Base-by-base conservation (phyloP, 2,329 filamentous ascomycete genomes). In the Botrytis fragariae region DNA sequence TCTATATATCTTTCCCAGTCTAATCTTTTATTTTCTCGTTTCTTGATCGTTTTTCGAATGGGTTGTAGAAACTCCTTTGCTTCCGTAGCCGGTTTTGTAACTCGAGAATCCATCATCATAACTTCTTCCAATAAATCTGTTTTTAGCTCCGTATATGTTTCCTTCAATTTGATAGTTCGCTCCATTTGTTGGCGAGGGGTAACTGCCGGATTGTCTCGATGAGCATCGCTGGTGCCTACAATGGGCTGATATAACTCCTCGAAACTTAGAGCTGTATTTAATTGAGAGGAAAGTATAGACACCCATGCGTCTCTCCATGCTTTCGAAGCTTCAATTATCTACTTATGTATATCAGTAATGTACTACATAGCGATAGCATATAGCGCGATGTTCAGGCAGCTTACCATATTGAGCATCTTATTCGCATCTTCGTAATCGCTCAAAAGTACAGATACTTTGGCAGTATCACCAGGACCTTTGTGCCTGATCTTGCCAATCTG, bases 391-490 rank as follows among this genome's bases (percentile, higher is more conserved):
- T 51, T n/a, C 69, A 62, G 69, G 72, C 61, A 73, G 79, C 84
- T 73, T 84, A 94, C 93, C 86, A 90, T 90, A 76, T 88, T 87
- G 76, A 96, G 86, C 80, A 95, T 87, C 77, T 88, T 88, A 81
- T 96, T 92, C 39, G 91, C 92, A 82, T 95, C 91, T 77, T 94
- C 91, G 80, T 94, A 96, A 79, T 96, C 93, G 78, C 89, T 91
- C 73, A 97, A 84, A 71, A 96, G 85, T 62, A 91, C 87, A 18
- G 91, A 90, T 63, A 95, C 90, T 80, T 93, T 91, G 76, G 91
- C 91, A 80, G 93, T 91, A 82, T 96, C 92, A 73, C 91, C 92
- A 37, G 90, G 89, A 75, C 90, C 83, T 78, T 85, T 88, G 79
- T 88, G 89, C 83, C 90, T 87, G 80, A 95, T 88, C 82, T 88